phyloP scores from a whole-genome alignment of 2,329 filamentous ascomycete genomes.

The Aulographum hederae region DNA sequence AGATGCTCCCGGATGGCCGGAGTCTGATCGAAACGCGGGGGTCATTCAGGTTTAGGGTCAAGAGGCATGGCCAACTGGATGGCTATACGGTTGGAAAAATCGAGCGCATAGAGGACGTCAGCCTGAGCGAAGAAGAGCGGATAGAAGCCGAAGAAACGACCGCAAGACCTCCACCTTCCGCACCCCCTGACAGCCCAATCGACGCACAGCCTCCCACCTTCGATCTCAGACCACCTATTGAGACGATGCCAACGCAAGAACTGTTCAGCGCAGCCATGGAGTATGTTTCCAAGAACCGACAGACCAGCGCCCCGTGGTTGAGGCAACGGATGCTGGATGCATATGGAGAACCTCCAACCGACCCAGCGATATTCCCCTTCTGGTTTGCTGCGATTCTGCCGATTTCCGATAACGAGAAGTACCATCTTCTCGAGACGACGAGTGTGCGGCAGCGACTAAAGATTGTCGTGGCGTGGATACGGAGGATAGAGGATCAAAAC shows the following conservation, averaged over 20 bases:
- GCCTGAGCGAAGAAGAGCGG: constrained; percentile 60
- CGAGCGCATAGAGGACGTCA: constrained; percentile 66
- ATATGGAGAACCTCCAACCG: constrained; percentile 60
- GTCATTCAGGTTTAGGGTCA: constrained; percentile 56
- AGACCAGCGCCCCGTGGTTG: constrained; percentile 55
- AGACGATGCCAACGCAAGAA: constrained; percentile 48
- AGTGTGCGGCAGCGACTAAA: constrained; percentile 71
- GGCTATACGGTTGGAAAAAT: constrained; percentile 63
- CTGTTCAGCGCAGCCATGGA: constrained; percentile 46
- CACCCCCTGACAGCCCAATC: constrained; percentile 11
- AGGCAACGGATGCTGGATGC: constrained; percentile 51
- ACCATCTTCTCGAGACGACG: constrained; percentile 50
- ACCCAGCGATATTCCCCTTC: constrained; percentile 66
- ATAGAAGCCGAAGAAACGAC: constrained; percentile 51
- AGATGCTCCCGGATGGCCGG: constrained; percentile 60
- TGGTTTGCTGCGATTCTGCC: constrained; percentile 79
- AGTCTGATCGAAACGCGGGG: constrained; percentile 67
- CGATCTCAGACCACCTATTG: constrained; percentile 6
- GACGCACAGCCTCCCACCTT: constrained; percentile 6
- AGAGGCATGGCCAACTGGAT: constrained; percentile 45
- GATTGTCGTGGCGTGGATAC: constrained; percentile 64
- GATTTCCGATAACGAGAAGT: constrained; percentile 61
- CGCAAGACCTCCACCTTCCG: too few species aligned
- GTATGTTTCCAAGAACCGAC: constrained; percentile 53
- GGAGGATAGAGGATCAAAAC: not conserved